A percentile compares a stretch with the other conserved stretches of the same genome.
Conservation (phyloP, 148 eudicot species). For the Persicaria tinctoria region DNA sequence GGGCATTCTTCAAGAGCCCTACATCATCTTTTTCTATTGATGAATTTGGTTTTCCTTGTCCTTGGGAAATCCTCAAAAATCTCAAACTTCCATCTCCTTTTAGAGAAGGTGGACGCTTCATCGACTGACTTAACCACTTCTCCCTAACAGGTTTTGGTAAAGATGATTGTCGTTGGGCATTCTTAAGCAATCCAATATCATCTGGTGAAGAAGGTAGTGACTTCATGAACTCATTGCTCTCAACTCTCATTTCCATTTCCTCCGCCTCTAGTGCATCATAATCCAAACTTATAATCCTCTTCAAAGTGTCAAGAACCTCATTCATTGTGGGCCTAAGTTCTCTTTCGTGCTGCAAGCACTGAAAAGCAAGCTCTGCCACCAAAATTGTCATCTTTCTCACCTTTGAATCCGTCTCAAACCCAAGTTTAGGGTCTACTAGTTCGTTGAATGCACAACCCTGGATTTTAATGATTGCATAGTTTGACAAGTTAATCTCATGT, state of each 20-base stretch:
- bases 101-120: not conserved
- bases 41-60: not conserved
- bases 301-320: not conserved
- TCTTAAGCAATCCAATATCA: not conserved
- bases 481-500: not conserved
- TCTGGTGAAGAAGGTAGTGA: not conserved
- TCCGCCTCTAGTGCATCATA: not conserved
- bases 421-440: not conserved
- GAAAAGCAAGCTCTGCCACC: conserved; percentile 9
- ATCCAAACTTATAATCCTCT: not conserved
- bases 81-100: not conserved
- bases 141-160: not conserved
- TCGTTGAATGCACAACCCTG: not conserved
- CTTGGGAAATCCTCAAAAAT: not conserved
- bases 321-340: conserved; percentile 4
- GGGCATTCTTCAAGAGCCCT: conserved; percentile 19
- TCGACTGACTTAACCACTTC: not conserved
- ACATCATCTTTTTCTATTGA: conserved; percentile 19
- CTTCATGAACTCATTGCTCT: not conserved
- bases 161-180: not conserved
- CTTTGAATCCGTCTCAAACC: conserved; percentile 1
- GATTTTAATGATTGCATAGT: conserved; percentile 3
- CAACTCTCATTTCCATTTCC: not conserved
- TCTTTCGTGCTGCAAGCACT: conserved; percentile 7
- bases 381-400: conserved; percentile 5